These are phyloP conservation scores for Suillus hirtellus DNA, from an alignment of 768 basidiomycete species.

Conservation along the genomic window DNA sequence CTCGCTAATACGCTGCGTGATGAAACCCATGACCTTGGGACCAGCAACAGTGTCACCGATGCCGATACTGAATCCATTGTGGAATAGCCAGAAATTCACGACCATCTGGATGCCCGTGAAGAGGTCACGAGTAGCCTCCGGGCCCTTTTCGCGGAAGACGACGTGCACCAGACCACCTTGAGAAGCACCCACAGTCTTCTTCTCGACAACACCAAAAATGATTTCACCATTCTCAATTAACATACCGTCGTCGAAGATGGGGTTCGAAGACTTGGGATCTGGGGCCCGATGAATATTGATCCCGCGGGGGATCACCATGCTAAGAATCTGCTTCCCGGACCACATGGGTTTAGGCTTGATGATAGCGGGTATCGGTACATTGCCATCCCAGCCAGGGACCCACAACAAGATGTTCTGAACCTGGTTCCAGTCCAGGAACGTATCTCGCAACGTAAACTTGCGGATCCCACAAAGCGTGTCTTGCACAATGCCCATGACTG, in stretches of 20 bases:
- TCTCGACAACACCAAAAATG: constrained; percentile 93
- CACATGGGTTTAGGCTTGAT: constrained; percentile 96
- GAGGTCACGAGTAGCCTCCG: constrained; percentile 83
- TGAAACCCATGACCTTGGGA: constrained; percentile 80
- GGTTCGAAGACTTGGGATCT: constrained; percentile 76
- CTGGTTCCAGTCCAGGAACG: constrained; percentile 92
- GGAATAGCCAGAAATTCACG: constrained; percentile 98
- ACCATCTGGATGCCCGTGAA: constrained; percentile 95
- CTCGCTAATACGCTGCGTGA: constrained; percentile 78
- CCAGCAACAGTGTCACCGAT: constrained; percentile 99
- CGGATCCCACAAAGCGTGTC: constrained; percentile 97
- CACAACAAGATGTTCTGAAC: constrained; percentile 98
- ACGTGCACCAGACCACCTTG: constrained; percentile 95
- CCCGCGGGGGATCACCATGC: constrained; percentile 89
- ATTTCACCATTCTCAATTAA: constrained; percentile 97
- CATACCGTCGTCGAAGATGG: constrained; percentile 91
- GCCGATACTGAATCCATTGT: constrained; percentile 98
- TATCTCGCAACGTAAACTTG: constrained; percentile 94
- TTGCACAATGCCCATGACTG: constrained; percentile 99
- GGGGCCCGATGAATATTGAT: constrained; percentile 89
- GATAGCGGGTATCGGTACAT: constrained; percentile 89
- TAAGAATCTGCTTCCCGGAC: constrained; percentile 97
- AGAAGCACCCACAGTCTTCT: constrained; percentile 97
- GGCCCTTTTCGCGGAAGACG: constrained; percentile 96
- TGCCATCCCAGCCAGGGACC: constrained; percentile 97